phyloP scores from a whole-genome alignment of 208 protist genomes.

The Wallacemonas sp. region DNA sequence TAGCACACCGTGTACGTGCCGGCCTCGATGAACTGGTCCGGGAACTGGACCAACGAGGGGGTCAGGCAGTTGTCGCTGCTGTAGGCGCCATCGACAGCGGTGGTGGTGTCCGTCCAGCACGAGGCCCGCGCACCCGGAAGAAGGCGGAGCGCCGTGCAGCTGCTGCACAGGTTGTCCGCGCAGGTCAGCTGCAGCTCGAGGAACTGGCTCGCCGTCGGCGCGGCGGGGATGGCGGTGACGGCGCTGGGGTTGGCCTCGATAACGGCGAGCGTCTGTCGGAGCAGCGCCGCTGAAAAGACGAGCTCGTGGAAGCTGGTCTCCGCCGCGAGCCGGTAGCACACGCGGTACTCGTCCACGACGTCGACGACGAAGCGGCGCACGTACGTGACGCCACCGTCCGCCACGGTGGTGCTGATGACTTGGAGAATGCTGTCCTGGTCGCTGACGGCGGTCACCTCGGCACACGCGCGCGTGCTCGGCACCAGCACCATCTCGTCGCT shows the following conservation, averaged over 20 bases:
- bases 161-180: conserved; percentile 41
- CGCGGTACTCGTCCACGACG: conserved; percentile 62
- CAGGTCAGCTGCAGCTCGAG: conserved; percentile 65
- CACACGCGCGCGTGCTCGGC: conserved; percentile 35
- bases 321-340: conserved; percentile 71
- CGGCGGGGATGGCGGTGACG: conserved; percentile 39
- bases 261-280: conserved; percentile 36
- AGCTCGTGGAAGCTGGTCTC: conserved; percentile 50
- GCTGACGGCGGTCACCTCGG: conserved; percentile 23
- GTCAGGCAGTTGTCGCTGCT: conserved; percentile 64
- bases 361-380: conserved; percentile 63
- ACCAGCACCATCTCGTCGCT: conserved; percentile 61
- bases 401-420: conserved; percentile 26
- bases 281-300: conserved; percentile 37
- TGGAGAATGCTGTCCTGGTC: conserved; percentile 15
- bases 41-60: conserved; percentile 61
- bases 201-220: conserved; percentile 72
- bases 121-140: conserved; percentile 55
- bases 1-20: conserved; percentile 87
- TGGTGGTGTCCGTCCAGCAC: conserved; percentile 56
- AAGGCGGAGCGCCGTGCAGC: conserved; percentile 64
- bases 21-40: conserved; percentile 56
- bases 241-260: conserved; percentile 44
- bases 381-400: conserved; percentile 33
- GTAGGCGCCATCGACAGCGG: conserved; percentile 39